These are phyloP conservation scores for Xylariomycetidae sp. DNA, from an alignment of 2,329 filamentous ascomycete species.

Conservation along the genomic window DNA sequence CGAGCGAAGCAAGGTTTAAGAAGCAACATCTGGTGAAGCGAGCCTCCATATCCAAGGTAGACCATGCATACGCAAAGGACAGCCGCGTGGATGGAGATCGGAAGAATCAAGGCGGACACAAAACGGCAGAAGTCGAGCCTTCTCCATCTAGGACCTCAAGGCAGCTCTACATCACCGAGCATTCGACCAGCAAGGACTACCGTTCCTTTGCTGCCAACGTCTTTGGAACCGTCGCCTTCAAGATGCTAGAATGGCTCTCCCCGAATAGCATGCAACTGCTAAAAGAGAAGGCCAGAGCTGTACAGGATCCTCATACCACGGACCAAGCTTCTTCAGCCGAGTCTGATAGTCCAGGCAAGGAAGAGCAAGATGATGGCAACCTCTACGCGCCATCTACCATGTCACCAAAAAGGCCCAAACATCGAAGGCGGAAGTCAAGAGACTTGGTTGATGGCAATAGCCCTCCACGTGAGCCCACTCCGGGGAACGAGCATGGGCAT, in stretches of 20 bases:
- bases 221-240: conserved; percentile 62
- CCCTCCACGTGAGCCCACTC: too few relatives aligned
- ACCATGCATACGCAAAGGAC: too few relatives aligned
- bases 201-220: conserved; percentile 59
- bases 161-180: conserved; percentile 39
- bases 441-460: conserved; percentile 6
- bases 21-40: too few relatives aligned
- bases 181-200: conserved; percentile 48
- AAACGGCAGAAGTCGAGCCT: not conserved
- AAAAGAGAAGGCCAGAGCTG: conserved; percentile 32
- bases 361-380: too few relatives aligned
- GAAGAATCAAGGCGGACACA: conserved; percentile 1
- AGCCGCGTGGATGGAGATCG: too few relatives aligned
- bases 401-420: conserved; percentile 7
- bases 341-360: too few relatives aligned
- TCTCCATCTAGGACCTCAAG: conserved; percentile 5
- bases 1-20: conserved; percentile 14
- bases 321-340: conserved; percentile 12
- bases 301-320: too few relatives aligned
- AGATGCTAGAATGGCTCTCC: conserved; percentile 68
- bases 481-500: too few relatives aligned
- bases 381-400: conserved; percentile 7
- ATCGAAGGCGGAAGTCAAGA: conserved; percentile 1
- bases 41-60: too few relatives aligned
- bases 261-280: conserved; percentile 50